Percentiles rank a stretch among this genome's conserved stretches.
phyloP scores from a whole-genome alignment of 192 early-diverging fungal genomes.

The Polychytrium aggregatum region DNA sequence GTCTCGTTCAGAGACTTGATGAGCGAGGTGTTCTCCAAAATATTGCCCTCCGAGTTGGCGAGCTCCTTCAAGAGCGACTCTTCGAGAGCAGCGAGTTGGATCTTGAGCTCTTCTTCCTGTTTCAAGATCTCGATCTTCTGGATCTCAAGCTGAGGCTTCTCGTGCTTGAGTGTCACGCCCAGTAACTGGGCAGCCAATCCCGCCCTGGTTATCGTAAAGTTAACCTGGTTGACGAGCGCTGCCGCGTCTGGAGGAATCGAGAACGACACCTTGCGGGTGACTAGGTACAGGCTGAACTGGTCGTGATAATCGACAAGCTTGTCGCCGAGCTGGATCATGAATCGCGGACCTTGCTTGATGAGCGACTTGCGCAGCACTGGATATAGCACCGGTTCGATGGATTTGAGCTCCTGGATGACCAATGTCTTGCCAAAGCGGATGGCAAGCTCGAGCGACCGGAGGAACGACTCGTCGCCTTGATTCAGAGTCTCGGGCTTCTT shows the following conservation, averaged over 20 bases:
- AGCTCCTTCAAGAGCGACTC: slow-evolving; percentile 41
- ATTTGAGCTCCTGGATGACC: slow-evolving; percentile 37
- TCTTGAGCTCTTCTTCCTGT: slow-evolving; percentile 42
- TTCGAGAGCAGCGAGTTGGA: slow-evolving; percentile 38
- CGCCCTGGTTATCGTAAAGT: slow-evolving; percentile 45
- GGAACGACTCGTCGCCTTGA: slow-evolving; percentile 40
- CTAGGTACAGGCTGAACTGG: slow-evolving; percentile 37
- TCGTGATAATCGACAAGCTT: slow-evolving; percentile 47
- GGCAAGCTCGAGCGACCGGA: slow-evolving; percentile 38
- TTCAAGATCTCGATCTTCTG: slow-evolving; percentile 38
- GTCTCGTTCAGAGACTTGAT: slow-evolving; percentile 41
- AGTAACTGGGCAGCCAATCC: slow-evolving; percentile 43
- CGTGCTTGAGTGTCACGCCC: slow-evolving; percentile 41
- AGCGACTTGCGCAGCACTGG: slow-evolving; percentile 37
- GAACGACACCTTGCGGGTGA: slow-evolving; percentile 26
- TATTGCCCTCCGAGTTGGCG: slow-evolving; percentile 45
- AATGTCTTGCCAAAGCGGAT: slow-evolving; percentile 50
- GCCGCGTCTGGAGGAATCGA: slow-evolving; percentile 23
- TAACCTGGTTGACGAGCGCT: slow-evolving; percentile 30
- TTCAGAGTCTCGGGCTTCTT: slow-evolving; percentile 44
- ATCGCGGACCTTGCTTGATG: slow-evolving; percentile 37
- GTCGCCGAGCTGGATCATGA: slow-evolving; percentile 40
- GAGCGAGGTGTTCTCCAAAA: slow-evolving; percentile 44
- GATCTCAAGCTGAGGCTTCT: slow-evolving; percentile 40
- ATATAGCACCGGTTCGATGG: slow-evolving; percentile 36